phyloP scores from a whole-genome alignment of 2,329 filamentous ascomycete species.

The Fusarium sp. region DNA sequence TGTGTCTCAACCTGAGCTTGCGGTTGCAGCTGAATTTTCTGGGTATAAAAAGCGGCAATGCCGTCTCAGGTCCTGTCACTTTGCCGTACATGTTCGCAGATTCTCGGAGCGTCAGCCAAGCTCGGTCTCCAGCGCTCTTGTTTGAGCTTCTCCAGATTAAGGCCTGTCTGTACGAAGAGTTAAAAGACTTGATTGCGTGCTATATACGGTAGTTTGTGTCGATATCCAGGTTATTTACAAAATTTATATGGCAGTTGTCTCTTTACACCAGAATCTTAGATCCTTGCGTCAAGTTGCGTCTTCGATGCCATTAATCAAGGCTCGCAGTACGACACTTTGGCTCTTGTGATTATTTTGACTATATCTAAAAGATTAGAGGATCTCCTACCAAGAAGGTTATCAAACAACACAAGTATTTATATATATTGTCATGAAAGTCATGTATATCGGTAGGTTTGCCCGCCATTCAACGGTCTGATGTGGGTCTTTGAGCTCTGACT shows the following conservation, averaged over 20 bases:
- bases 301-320: not conserved
- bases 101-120: constrained; percentile 6
- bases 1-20: not conserved
- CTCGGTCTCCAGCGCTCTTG: constrained; percentile 2
- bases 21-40: not conserved
- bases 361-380: rapidly evolving
- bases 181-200: constrained; percentile 9
- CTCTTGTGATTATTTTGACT: not conserved
- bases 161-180: not conserved
- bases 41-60: not conserved
- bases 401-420: too few species aligned
- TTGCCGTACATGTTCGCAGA: not conserved
- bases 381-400: too few species aligned
- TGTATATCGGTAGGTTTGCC: too few species aligned
- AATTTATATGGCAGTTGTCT: constrained; percentile 4
- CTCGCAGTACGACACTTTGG: not conserved
- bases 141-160: not conserved
- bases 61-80: not conserved
- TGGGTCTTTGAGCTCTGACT: constrained; percentile 10
- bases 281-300: not conserved
- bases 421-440: not conserved
- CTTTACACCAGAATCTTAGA: not conserved
- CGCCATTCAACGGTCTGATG: too few species aligned
- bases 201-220: constrained; percentile 13
- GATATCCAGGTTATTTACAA: constrained; percentile 3